phyloP scores from a whole-genome alignment of 352 stramenopile genomes.

The Hyaloperonospora brassicae region DNA sequence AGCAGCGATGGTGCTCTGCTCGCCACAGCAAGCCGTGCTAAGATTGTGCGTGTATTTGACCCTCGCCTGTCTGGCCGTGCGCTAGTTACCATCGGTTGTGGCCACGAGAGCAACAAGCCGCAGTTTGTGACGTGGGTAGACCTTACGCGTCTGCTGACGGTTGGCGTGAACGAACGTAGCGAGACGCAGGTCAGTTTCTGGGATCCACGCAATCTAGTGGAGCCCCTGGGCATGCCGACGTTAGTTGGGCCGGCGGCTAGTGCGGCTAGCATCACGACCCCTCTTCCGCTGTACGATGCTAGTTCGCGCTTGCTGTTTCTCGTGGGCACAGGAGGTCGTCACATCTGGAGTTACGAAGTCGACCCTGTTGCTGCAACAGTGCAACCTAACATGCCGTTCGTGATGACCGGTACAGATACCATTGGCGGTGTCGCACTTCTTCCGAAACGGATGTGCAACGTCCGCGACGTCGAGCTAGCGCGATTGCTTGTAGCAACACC shows the following conservation, averaged over 20 bases:
- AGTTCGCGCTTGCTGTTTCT: slow-evolving; percentile 66
- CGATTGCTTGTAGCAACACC: slow-evolving; percentile 54
- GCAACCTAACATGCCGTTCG: slow-evolving; percentile 50
- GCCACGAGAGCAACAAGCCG: slow-evolving; percentile 55
- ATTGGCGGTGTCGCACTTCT: slow-evolving; percentile 57
- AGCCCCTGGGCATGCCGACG: slow-evolving; percentile 38
- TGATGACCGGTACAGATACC: slow-evolving; percentile 23
- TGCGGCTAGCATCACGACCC: slow-evolving; percentile 35
- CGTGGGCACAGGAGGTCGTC: slow-evolving; percentile 48
- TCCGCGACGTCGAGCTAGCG: slow-evolving; percentile 60
- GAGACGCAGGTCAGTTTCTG: slow-evolving; percentile 68
- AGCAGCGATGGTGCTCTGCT: slow-evolving; percentile 55
- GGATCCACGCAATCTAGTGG: slow-evolving; percentile 62
- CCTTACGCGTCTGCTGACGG: slow-evolving; percentile 36
- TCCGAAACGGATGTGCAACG: slow-evolving; percentile 53
- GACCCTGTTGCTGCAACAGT: slow-evolving; percentile 28
- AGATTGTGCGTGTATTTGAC: slow-evolving; percentile 71
- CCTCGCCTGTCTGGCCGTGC: slow-evolving; percentile 39
- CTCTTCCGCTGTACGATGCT: slow-evolving; percentile 59
- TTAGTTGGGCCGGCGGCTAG: slow-evolving; percentile 23
- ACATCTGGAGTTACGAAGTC: slow-evolving; percentile 75
- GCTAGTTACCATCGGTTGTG: slow-evolving; percentile 57
- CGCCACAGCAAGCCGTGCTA: slow-evolving; percentile 58
- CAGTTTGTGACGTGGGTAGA: slow-evolving; percentile 65
- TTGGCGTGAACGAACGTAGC: slow-evolving; percentile 48